These are phyloP conservation scores for Erythrobasidium yunnanense DNA, from an alignment of 768 basidiomycete genomes.

Conservation along the genomic window DNA sequence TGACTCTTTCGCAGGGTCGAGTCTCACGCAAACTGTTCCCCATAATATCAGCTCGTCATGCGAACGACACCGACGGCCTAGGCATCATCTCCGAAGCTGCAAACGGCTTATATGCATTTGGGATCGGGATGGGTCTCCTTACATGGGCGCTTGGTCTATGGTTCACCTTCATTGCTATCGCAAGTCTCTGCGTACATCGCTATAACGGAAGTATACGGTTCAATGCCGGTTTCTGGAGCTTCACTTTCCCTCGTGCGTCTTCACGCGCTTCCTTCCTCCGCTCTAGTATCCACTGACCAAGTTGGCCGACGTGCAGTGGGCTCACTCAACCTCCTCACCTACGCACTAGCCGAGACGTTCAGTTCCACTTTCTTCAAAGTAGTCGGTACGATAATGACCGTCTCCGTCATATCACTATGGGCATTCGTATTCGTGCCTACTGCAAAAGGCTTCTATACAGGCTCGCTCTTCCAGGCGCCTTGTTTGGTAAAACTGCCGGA, in stretches of 20 bases:
- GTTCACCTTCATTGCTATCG: slow-evolving; percentile 35
- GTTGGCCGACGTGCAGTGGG: slow-evolving; percentile 20
- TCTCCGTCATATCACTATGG: slow-evolving; percentile 33
- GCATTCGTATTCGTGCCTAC: slow-evolving; percentile 29
- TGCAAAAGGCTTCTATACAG: not conserved
- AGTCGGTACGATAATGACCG: slow-evolving; percentile 35
- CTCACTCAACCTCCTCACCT: slow-evolving; percentile 36
- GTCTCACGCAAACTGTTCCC: slow-evolving; percentile 32
- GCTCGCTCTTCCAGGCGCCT: slow-evolving; percentile 22
- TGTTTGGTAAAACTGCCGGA: slow-evolving; percentile 15
- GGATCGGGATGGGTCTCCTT: slow-evolving; percentile 30
- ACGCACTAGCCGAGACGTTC: slow-evolving; percentile 33
- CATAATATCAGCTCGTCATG: slow-evolving; percentile 1
- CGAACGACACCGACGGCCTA: slow-evolving; percentile 4
- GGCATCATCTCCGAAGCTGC: slow-evolving; percentile 22
- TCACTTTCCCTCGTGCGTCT: slow-evolving; percentile 22
- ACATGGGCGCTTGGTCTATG: slow-evolving; percentile 37
- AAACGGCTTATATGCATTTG: slow-evolving; percentile 29
- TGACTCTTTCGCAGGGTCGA: slow-evolving; percentile 21
- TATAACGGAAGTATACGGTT: not conserved
- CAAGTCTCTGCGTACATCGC: slow-evolving; percentile 24
- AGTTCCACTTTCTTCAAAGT: slow-evolving; percentile 36
- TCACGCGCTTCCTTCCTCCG: not conserved
- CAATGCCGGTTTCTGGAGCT: slow-evolving; percentile 12
- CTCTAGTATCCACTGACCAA: not conserved